Percentiles rank a stretch among this genome's conserved stretches.
Evolutionary conservation across 805 yeast genomes (phyloP).

Genomic region (Helenozyma rhizophorensis): DNA sequence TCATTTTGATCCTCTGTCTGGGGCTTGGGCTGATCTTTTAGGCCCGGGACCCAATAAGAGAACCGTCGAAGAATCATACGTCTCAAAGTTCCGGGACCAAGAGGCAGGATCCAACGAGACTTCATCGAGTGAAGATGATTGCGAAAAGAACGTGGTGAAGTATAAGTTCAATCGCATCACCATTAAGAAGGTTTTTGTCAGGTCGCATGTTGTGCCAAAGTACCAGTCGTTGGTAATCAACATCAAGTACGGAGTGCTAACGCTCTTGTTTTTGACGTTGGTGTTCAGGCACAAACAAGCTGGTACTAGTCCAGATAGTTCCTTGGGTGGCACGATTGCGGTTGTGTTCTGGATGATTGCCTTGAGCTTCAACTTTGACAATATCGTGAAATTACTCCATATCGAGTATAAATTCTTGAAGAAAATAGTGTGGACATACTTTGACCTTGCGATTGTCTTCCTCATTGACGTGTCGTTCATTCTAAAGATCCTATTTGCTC

Average conservation of each 20-base stretch:
- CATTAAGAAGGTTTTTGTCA: conserved; percentile 24
- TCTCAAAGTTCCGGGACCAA: not conserved
- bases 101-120: not conserved
- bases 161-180: conserved; percentile 30
- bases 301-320: conserved; percentile 11
- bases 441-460: conserved; percentile 40
- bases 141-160: conserved; percentile 20
- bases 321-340: conserved; percentile 12
- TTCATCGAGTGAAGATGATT: conserved; percentile 1
- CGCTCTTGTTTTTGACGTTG: conserved; percentile 26
- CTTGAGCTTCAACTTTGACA: conserved; percentile 45
- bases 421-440: conserved; percentile 50
- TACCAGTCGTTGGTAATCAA: conserved; percentile 39
- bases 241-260: conserved; percentile 27
- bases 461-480: conserved; percentile 34
- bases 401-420: conserved; percentile 45
- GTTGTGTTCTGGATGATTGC: conserved; percentile 40
- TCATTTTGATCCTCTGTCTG: conserved; percentile 19
- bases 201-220: conserved; percentile 36
- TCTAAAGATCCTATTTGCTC: conserved; percentile 16
- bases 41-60: conserved; percentile 1
- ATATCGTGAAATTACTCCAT: conserved; percentile 36
- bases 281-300: conserved; percentile 21
- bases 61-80: not conserved
- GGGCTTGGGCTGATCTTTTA: conserved; percentile 2